Base-by-base conservation (phyloP, 2,329 filamentous ascomycete species). In the Zopfia rhizophila region DNA sequence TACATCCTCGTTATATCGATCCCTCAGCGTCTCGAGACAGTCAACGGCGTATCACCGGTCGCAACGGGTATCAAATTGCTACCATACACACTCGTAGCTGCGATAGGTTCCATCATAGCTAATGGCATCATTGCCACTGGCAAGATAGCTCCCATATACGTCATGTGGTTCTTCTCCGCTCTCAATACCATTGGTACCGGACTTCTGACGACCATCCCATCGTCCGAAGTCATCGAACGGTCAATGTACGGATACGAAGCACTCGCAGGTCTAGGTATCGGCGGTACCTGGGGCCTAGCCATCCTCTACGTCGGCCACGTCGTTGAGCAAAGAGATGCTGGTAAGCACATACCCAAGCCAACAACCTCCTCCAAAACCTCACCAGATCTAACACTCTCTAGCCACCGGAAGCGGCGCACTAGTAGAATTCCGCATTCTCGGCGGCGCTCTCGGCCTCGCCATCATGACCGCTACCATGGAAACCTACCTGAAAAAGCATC, bases 381-480 rank as follows among this genome's bases (percentile, higher is more conserved):
- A n/a, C n/a, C n/a, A n/a, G n/a, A 11, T 21, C 31, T 8, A 35
- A 35, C 14, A 13, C 6, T 18, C 12, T 35, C 31, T 16, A 37
- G 33, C 18, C 14, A n/a, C n/a, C n/a, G n/a, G n/a, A n/a, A n/a
- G n/a, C n/a, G n/a, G n/a, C n/a, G 29, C 49, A 13, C 31, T 48
- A 7, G 37, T 45, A 6, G 45, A 52, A 18, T 31, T 45, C 10
- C 38, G 49, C 14, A 18, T 41, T 14, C 25, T 52, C 2, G 45
- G 45, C 7, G 45, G 49, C 4, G 45, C 40, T 3, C 16, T 42
- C n/a, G 39, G 7, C 12, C 29, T 52, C 6, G 35, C 45, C 10
- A 31, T 52, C 24, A 36, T 37, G 11, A 31, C 39, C 5, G 35
- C 45, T 3, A 25, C 42, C 12, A 32, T 31, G 17, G 33, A 37